Evolutionary conservation across 2,329 filamentous ascomycete species (phyloP).

Genomic region (Chrysosphaeria jannelii): DNA sequence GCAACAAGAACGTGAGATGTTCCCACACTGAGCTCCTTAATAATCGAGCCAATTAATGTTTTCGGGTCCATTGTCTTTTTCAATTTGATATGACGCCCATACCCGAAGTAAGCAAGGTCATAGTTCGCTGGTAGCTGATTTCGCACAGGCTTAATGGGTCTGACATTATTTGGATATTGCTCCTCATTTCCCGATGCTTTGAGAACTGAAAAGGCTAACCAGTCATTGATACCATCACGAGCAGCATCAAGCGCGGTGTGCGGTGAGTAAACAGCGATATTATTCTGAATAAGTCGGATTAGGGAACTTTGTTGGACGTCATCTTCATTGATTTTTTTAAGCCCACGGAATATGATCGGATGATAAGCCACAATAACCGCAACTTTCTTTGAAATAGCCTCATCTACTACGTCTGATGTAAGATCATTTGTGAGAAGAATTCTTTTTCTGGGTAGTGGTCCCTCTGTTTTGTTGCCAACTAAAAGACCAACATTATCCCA

Average conservation of each 20-base stretch:
- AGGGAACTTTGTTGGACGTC: conserved; percentile 73
- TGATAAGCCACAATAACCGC: conserved; percentile 79
- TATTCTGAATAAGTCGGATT: conserved; percentile 50
- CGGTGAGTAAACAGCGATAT: conserved; percentile 84
- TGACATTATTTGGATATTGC: no score
- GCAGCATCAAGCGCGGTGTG: conserved; percentile 87
- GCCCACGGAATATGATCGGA: conserved; percentile 79
- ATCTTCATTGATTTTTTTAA: conserved; percentile 62
- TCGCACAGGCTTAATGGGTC: no score
- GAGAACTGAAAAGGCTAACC: conserved; percentile 62
- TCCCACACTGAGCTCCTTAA: conserved; percentile 32
- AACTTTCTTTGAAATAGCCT: conserved; percentile 49
- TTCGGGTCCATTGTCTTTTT: conserved; percentile 10
- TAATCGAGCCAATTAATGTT: conserved; percentile 20
- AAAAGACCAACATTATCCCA: conserved; percentile 95
- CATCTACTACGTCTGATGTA: conserved; percentile 63
- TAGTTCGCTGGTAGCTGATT: no score
- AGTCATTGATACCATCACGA: conserved; percentile 63
- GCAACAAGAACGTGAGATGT: conserved; percentile 13
- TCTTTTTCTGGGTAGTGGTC: conserved; percentile 7
- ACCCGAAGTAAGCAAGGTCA: no score
- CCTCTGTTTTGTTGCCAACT: conserved; percentile 1
- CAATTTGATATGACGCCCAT: conserved; percentile 19
- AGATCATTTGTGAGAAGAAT: conserved; percentile 56
- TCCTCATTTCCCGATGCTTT: not conserved